Evolutionary conservation across 1,139 yeast species (phyloP), one percentile per base, ranked within the genome.

Genomic region (Suhomyces chickasaworum): DNA sequence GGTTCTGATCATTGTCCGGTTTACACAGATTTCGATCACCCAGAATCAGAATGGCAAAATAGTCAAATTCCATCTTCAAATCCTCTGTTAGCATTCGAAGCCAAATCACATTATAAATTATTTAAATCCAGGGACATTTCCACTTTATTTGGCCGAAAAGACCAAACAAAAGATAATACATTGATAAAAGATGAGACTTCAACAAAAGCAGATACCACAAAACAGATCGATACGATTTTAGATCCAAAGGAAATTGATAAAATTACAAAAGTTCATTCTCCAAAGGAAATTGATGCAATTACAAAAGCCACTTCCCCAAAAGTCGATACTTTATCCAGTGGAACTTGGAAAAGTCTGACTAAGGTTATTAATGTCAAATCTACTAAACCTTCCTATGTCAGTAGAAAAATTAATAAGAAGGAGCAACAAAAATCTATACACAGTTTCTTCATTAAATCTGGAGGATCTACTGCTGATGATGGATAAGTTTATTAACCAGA

Each of bases 1-100:
- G 99, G 98, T 0, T 89, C 97, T 0, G 99, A 93, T 63, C 99
- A 93, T 65, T 93, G 98, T 64, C 99, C 99, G 0, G 81, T 89
- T 0, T 89, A 66, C 58, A 78, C 91, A 0, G 97, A 90, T 61
- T 63, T 89, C 43, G 69, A 69, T 29, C 51, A 68, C 17, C 37
- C 41, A 2, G 27, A 27, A n/a, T 29, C 32, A 3, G 32, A 29
- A 29, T 13, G 32, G 17, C 16, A 29, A 15, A 17, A 6, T 5
- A 13, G 7, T 6, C 17, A 29, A 29, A 13, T 15, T 29, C 32
- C 32, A 13, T 17, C 7, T n/a, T 13, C 10, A 2, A 29, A 2
- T 29, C 2, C 17, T 2, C 32, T 8, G 17, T 73, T 81, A 15
- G 61, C 62, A 39, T 77, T 86, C 53, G 93, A 86, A 56, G 87